Conservation (phyloP, 192 early-diverging fungal genomes). For the Spizellomyces punctatus region DNA sequence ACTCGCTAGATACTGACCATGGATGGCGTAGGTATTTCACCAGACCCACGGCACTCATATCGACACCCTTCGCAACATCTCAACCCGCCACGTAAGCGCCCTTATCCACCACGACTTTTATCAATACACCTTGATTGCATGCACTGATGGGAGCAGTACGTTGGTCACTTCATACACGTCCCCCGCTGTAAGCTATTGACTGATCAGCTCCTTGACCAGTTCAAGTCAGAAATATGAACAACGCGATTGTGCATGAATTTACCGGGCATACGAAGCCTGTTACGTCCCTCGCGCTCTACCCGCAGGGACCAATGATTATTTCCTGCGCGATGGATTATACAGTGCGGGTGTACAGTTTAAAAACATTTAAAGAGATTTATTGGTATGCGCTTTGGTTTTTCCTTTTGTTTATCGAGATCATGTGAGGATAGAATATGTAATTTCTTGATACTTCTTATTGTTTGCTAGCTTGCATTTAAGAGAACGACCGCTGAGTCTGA, state of each 20-base stretch:
- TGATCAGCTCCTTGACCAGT: conserved; percentile 26
- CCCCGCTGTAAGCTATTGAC: background rate
- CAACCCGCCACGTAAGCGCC: conserved; percentile 41
- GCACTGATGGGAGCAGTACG: conserved; percentile 49
- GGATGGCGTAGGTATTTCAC: conserved; percentile 28
- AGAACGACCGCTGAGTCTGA: conserved; percentile 44
- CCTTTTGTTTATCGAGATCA: background rate
- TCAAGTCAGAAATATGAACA: conserved; percentile 43
- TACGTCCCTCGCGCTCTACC: conserved; percentile 43
- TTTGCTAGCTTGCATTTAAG: conserved; percentile 40
- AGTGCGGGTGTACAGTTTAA: conserved; percentile 51
- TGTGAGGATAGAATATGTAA: background rate
- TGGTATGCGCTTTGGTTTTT: conserved; percentile 37
- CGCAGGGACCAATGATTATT: conserved; percentile 43
- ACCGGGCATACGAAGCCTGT: conserved; percentile 46
- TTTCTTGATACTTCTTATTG: too few relatives aligned
- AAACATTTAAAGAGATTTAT: conserved; percentile 51
- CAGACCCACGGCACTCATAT: conserved; percentile 21
- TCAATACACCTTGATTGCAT: conserved; percentile 50
- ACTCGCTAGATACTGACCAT: background rate
- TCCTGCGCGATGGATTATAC: conserved; percentile 46
- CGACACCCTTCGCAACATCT: conserved; percentile 35
- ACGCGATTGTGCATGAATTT: conserved; percentile 53
- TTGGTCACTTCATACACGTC: background rate
- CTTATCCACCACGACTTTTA: conserved; percentile 44